A percentile compares a stretch with the other conserved stretches of the same genome.
Evolutionary conservation across 208 protist species (phyloP).

Genomic region (Endotrypanum monterogeii): DNA sequence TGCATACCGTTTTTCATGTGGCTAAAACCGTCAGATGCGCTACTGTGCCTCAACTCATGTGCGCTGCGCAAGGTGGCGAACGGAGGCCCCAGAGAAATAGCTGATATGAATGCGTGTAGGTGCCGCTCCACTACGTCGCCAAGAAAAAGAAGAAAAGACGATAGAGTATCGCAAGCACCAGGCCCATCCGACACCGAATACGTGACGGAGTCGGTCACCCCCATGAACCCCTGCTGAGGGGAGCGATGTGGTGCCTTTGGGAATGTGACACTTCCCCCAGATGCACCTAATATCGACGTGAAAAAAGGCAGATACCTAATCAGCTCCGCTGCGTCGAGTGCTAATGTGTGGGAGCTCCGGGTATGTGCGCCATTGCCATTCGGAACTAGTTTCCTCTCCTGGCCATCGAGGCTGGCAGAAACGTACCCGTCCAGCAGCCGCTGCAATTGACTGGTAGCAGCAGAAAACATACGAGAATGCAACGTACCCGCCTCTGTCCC

Average conservation of each 20-base stretch:
- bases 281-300: background rate
- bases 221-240: background rate
- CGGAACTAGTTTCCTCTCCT: constrained; percentile 23
- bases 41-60: background rate
- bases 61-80: background rate
- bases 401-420: constrained; percentile 11
- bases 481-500: background rate
- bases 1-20: background rate
- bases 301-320: constrained; percentile 34
- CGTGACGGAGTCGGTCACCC: background rate
- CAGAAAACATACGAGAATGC: constrained; percentile 5
- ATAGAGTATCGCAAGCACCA: background rate
- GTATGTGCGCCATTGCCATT: constrained; percentile 18
- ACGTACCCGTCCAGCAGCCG: constrained; percentile 33
- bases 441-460: constrained; percentile 30
- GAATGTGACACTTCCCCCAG: background rate
- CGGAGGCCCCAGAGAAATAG: constrained; percentile 21
- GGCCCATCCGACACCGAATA: background rate
- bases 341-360: constrained; percentile 37
- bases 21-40: background rate
- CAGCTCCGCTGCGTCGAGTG: constrained; percentile 41
- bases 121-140: constrained; percentile 26
- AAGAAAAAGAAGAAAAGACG: constrained; percentile 20
- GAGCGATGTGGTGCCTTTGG: background rate
- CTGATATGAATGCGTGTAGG: constrained; percentile 19